Conservation (phyloP, 2,329 filamentous ascomycete genomes). For the Lachnellula occidentalis region DNA sequence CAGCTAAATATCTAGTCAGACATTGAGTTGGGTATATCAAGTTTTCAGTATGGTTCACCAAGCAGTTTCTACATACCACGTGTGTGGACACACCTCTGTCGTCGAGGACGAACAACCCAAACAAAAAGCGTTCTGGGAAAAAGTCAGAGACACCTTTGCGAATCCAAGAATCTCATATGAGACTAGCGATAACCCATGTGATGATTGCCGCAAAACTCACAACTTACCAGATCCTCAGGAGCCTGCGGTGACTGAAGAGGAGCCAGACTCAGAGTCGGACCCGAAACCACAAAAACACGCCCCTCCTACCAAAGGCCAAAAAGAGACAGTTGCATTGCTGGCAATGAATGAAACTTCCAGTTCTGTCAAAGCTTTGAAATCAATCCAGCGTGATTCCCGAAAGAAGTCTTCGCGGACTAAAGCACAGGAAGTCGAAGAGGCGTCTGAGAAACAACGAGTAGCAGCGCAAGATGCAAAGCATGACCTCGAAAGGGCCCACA, state of each 20-base stretch:
- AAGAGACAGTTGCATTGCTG: neutral
- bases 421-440: neutral
- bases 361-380: neutral
- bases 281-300: neutral
- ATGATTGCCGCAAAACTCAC: neutral
- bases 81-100: neutral
- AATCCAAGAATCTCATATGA: neutral
- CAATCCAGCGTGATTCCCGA: neutral
- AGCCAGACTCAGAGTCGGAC: neutral
- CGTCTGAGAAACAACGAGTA: neutral
- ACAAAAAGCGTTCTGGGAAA: neutral
- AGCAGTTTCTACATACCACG: neutral
- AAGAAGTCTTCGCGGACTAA: neutral
- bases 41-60: neutral
- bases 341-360: neutral
- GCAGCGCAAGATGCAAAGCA: neutral
- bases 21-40: neutral
- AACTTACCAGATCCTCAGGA: neutral
- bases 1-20: neutral
- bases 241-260: neutral
- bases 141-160: neutral
- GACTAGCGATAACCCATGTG: neutral
- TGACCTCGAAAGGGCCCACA: neutral
- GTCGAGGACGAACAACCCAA: neutral
- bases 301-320: neutral